phyloP scores from a whole-genome alignment of 768 basidiomycete genomes.

The Xerocomus potaroensis region DNA sequence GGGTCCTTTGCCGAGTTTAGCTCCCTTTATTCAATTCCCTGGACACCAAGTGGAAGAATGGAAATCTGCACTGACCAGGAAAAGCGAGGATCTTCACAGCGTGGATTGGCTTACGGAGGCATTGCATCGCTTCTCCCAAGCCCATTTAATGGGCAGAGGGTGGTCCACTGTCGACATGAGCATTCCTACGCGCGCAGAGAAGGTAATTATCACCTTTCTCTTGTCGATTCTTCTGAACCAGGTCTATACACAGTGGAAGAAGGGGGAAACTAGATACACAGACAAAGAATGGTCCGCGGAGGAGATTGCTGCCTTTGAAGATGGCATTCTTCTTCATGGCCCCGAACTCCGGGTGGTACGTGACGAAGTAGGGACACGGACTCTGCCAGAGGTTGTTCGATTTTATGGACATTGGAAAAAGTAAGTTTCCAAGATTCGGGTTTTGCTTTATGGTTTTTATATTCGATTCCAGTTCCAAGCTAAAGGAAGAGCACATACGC shows the following conservation, averaged over 20 bases:
- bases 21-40: not conserved
- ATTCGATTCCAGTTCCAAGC: conserved; percentile 44
- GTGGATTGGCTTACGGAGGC: conserved; percentile 86
- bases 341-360: conserved; percentile 77
- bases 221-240: conserved; percentile 9
- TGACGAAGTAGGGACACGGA: conserved; percentile 66
- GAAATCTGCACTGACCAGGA: conserved; percentile 52
- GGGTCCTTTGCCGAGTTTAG: conserved; percentile 4
- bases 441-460: conserved; percentile 11
- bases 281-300: conserved; percentile 70
- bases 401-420: conserved; percentile 88
- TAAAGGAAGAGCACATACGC: conserved; percentile 63
- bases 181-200: conserved; percentile 51
- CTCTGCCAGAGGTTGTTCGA: conserved; percentile 74
- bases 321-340: conserved; percentile 65
- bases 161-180: conserved; percentile 64
- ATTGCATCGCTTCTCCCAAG: conserved; percentile 66
- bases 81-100: conserved; percentile 46
- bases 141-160: conserved; percentile 52
- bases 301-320: conserved; percentile 72
- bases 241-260: conserved; percentile 83
- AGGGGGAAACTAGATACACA: conserved; percentile 54
- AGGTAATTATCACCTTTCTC: conserved; percentile 41
- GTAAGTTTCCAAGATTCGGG: conserved; percentile 34
- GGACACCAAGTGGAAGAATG: conserved; percentile 57